phyloP scores from a whole-genome alignment of 495 filamentous ascomycete genomes.

The Staphylotrichum tortipilum region DNA sequence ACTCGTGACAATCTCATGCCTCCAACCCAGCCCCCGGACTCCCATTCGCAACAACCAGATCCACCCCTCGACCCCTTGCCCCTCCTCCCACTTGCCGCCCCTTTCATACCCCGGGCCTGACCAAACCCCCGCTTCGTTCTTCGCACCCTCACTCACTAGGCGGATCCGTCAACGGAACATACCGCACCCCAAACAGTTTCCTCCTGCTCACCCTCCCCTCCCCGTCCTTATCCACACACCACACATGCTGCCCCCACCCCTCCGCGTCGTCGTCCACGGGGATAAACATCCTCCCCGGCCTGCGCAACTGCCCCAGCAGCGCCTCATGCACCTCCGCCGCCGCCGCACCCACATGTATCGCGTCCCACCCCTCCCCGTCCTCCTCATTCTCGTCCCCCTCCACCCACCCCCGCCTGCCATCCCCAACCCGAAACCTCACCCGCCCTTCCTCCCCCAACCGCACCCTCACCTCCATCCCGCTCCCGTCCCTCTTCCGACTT shows the following conservation, averaged over 20 bases:
- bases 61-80: too few species aligned
- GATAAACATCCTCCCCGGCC: slow-evolving; percentile 77
- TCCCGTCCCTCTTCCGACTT: slow-evolving; percentile 60
- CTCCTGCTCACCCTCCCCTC: slow-evolving; percentile 65
- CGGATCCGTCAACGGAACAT: slow-evolving; percentile 90
- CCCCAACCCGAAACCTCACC: slow-evolving; percentile 68
- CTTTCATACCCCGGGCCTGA: too few species aligned
- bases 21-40: too few species aligned
- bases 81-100: too few species aligned
- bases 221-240: slow-evolving; percentile 78
- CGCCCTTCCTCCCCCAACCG: slow-evolving; percentile 49
- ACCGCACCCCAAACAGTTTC: slow-evolving; percentile 75
- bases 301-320: slow-evolving; percentile 68
- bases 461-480: too few species aligned
- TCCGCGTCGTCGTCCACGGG: slow-evolving; percentile 59
- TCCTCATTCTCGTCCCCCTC: slow-evolving; percentile 29
- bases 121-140: too few species aligned
- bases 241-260: slow-evolving; percentile 63
- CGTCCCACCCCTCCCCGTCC: slow-evolving; percentile 52
- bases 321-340: slow-evolving; percentile 63
- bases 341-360: slow-evolving; percentile 92
- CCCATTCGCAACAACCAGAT: too few species aligned
- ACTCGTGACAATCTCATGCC: too few species aligned
- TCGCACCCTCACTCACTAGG: slow-evolving; percentile 36
- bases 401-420: slow-evolving; percentile 71